Evolutionary conservation across 176 grass and related monocot species (phyloP).

Genomic region (Areca catechu): DNA sequence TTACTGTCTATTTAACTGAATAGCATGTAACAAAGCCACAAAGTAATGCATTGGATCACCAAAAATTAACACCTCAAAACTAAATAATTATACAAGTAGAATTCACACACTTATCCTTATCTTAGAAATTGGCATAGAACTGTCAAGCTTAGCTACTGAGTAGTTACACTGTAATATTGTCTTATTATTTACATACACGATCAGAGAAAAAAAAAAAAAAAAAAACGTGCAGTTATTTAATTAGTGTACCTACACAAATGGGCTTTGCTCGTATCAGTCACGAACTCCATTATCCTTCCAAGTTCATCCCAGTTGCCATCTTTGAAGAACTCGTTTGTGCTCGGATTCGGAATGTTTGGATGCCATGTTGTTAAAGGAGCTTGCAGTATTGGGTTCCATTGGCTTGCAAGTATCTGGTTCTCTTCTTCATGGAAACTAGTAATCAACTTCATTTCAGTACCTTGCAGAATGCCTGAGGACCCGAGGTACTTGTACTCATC

Average conservation of each 20-base stretch:
- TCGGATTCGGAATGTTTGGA: conserved; percentile 3
- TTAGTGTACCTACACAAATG: conserved; percentile 19
- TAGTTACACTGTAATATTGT: too few species aligned
- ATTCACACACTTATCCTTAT: too few species aligned
- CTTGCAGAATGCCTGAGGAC: conserved; percentile 10
- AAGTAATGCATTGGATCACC: too few species aligned
- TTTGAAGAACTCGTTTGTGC: conserved; percentile 26
- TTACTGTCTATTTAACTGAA: too few species aligned
- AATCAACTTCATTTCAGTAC: background rate
- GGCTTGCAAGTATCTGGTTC: conserved; percentile 21
- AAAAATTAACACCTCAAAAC: too few species aligned
- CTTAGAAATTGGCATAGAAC: too few species aligned
- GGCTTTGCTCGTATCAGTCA: conserved; percentile 17
- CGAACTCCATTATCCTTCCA: conserved; percentile 47
- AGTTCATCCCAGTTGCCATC: conserved; percentile 56
- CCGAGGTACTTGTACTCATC: conserved; percentile 26
- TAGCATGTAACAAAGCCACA: too few species aligned
- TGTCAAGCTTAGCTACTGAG: too few species aligned
- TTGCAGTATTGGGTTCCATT: conserved; percentile 15
- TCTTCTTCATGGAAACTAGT: conserved; percentile 2
- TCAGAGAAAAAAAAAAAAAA: too few species aligned
- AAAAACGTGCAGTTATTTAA: background rate
- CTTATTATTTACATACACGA: too few species aligned
- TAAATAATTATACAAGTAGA: too few species aligned
- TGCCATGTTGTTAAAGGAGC: background rate